Conservation (phyloP, 192 early-diverging fungal species). For the Rhizoclosmatium sp. region DNA sequence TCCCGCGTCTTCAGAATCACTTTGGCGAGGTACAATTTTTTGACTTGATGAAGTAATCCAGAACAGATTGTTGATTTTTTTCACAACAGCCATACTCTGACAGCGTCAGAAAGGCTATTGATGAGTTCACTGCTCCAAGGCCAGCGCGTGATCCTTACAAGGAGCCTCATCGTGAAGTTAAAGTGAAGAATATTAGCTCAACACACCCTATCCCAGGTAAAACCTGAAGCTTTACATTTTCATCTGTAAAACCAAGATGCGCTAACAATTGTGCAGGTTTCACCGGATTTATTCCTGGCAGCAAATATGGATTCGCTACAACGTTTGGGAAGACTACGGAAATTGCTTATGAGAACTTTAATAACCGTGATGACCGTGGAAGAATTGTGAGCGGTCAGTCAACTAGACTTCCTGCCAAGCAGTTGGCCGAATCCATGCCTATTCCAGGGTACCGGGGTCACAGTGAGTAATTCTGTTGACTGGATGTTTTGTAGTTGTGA, state of each 20-base stretch:
- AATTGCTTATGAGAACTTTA: conserved; percentile 61
- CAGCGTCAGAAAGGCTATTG: conserved; percentile 60
- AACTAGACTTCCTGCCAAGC: conserved; percentile 48
- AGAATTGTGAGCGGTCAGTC: conserved; percentile 29
- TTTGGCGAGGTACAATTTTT: conserved; percentile 62
- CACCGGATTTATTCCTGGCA: conserved; percentile 64
- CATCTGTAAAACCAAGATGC: not conserved
- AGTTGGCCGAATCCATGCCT: conserved; percentile 47
- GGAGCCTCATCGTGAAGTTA: conserved; percentile 21
- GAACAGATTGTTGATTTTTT: not conserved
- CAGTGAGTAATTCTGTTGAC: conserved; percentile 35
- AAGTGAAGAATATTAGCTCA: conserved; percentile 35
- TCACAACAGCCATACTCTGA: conserved; percentile 55
- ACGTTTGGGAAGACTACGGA: conserved; percentile 62
- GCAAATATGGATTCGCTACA: conserved; percentile 50
- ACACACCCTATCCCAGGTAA: conserved; percentile 57
- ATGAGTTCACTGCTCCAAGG: conserved; percentile 55
- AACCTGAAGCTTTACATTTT: not conserved
- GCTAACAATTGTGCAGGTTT: conserved; percentile 43
- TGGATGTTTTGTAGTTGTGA: not conserved
- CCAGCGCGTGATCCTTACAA: conserved; percentile 44
- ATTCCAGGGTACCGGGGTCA: conserved; percentile 64
- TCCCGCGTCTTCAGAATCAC: conserved; percentile 64
- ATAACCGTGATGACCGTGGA: conserved; percentile 55
- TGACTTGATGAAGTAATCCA: not conserved